These are phyloP conservation scores for Casuarina cunninghamiana DNA, from an alignment of 306 rosid species.

Conservation along the genomic window DNA sequence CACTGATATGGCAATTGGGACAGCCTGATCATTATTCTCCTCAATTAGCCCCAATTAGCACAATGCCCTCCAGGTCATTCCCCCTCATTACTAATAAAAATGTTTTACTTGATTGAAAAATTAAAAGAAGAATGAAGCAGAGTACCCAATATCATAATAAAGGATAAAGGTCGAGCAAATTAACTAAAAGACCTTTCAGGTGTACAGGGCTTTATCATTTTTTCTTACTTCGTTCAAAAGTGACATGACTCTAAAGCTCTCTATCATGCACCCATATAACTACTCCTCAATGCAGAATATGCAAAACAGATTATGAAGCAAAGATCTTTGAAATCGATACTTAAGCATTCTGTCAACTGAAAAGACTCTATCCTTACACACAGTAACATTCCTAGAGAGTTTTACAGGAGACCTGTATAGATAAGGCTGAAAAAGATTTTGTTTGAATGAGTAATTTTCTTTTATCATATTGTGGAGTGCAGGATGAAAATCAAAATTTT, in stretches of 20 bases:
- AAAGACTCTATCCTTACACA: not conserved
- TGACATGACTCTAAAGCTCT: not conserved
- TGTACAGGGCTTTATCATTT: not conserved
- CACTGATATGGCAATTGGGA: not conserved
- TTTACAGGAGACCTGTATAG: not conserved
- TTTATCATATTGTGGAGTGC: not conserved
- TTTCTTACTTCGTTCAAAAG: not conserved
- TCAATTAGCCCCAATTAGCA: not conserved
- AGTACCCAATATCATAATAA: not conserved
- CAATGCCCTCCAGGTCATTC: not conserved
- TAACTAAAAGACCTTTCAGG: not conserved
- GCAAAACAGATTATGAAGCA: not conserved
- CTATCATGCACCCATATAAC: not conserved
- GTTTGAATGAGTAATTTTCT: constrained; percentile 1
- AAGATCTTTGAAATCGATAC: not conserved
- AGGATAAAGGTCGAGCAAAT: not conserved
- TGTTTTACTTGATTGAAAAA: not conserved
- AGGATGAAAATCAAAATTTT: not conserved
- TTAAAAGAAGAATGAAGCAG: not conserved
- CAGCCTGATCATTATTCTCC: not conserved
- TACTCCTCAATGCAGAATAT: not conserved
- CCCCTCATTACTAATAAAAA: not conserved
- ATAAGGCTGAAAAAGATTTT: not conserved
- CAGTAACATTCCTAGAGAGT: not conserved
- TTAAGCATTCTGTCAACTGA: not conserved